Percentiles rank a stretch among this genome's conserved stretches.
phyloP scores from a whole-genome alignment of 768 basidiomycete genomes.

The Mycena rebaudengoi region DNA sequence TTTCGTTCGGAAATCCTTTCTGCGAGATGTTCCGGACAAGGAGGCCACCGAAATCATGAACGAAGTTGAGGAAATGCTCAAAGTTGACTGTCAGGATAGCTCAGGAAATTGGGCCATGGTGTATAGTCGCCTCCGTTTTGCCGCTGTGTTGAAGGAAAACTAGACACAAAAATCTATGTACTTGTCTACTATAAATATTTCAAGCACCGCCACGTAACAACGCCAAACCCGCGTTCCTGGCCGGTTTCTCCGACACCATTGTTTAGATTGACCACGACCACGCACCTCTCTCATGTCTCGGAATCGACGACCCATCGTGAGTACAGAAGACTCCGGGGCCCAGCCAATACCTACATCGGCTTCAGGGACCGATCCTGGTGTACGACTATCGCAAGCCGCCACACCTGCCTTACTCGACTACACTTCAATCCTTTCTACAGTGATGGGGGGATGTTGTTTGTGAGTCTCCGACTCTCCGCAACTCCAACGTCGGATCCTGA shows the following conservation, averaged over 20 bases:
- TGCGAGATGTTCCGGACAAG: conserved; percentile 58
- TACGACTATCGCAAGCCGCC: conserved; percentile 38
- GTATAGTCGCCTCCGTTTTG: conserved; percentile 76
- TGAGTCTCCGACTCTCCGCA: conserved; percentile 44
- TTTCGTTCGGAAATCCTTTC: conserved; percentile 69
- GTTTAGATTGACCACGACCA: no score
- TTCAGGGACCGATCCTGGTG: conserved; percentile 32
- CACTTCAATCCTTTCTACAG: conserved; percentile 59
- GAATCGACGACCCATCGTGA: conserved; percentile 26
- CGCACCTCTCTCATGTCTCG: no score
- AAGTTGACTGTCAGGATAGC: conserved; percentile 64
- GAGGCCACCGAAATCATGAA: conserved; percentile 68
- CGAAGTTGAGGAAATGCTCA: conserved; percentile 66
- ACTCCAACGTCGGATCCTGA: neutral
- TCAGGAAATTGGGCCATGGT: conserved; percentile 74
- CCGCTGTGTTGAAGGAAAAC: conserved; percentile 49
- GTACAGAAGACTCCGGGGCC: neutral
- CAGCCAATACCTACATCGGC: neutral
- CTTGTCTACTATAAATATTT: no score
- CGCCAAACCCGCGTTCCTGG: no score
- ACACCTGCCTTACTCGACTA: conserved; percentile 50
- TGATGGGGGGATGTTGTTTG: conserved; percentile 89
- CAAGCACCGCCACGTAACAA: no score
- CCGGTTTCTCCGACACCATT: no score
- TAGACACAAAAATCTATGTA: no score